Conservation (phyloP, 768 basidiomycete species). For the Naganishia vaughanmartiniae region DNA sequence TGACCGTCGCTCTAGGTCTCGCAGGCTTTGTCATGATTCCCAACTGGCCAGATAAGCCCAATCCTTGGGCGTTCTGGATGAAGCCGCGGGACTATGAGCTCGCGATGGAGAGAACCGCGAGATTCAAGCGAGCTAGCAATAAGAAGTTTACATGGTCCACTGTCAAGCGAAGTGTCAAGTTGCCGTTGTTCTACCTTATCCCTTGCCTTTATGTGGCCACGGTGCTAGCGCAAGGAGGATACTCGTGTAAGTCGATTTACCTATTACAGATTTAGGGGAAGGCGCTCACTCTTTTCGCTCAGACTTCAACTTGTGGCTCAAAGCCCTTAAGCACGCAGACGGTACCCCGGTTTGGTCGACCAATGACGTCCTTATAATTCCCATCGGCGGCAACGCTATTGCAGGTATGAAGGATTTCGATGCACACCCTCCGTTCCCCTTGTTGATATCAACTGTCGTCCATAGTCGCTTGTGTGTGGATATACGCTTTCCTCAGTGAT, state of each 20-base stretch:
- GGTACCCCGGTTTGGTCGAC: constrained; percentile 28
- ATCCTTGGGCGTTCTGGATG: constrained; percentile 45
- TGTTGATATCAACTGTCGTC: constrained; percentile 22
- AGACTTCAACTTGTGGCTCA: constrained; percentile 48
- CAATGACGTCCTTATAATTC: constrained; percentile 31
- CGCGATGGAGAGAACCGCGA: constrained; percentile 35
- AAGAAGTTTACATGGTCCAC: constrained; percentile 41
- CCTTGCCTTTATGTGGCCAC: constrained; percentile 39
- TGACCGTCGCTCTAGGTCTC: constrained; percentile 31
- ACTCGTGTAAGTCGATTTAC: constrained; percentile 34
- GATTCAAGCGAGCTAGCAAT: constrained; percentile 39
- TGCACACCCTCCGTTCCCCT: neutral
- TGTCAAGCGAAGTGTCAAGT: constrained; percentile 36
- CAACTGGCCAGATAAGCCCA: constrained; percentile 35
- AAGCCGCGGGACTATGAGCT: constrained; percentile 35
- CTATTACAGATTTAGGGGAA: neutral
- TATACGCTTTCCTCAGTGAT: constrained; percentile 39
- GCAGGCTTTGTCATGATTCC: constrained; percentile 28
- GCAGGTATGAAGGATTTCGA: neutral
- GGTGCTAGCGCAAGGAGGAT: constrained; percentile 40
- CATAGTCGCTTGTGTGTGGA: constrained; percentile 41
- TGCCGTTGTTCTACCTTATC: constrained; percentile 43
- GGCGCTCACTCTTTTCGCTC: neutral
- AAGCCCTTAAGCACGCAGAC: constrained; percentile 34
- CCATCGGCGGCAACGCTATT: constrained; percentile 27